Base-by-base conservation (phyloP, 78 protist genomes). In the Acrasis kona region DNA sequence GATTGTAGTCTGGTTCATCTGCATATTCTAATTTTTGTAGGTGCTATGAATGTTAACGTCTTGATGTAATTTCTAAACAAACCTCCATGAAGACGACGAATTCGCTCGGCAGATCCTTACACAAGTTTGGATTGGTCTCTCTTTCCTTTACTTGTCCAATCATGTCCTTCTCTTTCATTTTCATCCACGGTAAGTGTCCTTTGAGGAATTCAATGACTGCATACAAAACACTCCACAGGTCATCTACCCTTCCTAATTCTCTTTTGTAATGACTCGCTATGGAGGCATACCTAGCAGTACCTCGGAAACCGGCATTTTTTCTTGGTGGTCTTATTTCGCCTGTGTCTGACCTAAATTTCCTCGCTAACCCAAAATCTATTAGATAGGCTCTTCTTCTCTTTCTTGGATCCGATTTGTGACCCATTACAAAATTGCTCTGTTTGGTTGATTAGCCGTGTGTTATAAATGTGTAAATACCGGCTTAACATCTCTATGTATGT, bases 261-360 rank as follows among this genome's bases (percentile, higher is more conserved):
- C 79, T 70, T 29, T 50, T 39, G 4, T 67, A 30, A 74, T 94
- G 98, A 6, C 94, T 77, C 28, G 74, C 5, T 5, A 94, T 30
- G 10, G 92, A 81, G 10, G 98, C 98, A 67, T 94, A 94, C 5
- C 98, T 67, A 1, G 95, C 89, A 27, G 98, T 94, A 5, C 98
- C 98, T 12, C 96, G 81, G 65, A 94, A 94, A 2, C 96, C 95
- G 37, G 90, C 86, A 3, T 41, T 40, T 10, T 81, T 77, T 19
- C 96, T 76, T 0, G 92, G 38, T n/a, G 87, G 89, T 40, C 90
- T 29, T 66, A 87, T 79, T 30, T 84, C 88, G 2, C 92, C 92
- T 10, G 39, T 28, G 7, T 82, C 57, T 34, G 58, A 38, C 2
- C 79, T 31, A 75, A 65, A 88, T 57, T 85, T 36, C 10, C 91